Evolutionary conservation across 1,284 basidiomycete genomes (phyloP).

Genomic region (Psilocybe mexicana): DNA sequence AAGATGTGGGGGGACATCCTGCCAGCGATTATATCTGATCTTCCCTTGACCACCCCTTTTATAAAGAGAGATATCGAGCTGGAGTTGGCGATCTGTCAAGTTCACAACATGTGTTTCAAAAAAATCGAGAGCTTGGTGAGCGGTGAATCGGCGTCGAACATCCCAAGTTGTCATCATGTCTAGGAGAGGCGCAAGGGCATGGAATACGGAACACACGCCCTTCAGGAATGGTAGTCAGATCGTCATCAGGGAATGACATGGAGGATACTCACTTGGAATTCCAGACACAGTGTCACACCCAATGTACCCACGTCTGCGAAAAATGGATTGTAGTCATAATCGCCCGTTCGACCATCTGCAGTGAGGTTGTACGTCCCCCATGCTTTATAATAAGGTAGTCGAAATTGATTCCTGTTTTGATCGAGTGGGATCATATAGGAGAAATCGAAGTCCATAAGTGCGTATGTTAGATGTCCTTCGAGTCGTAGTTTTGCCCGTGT

Average conservation of each 20-base stretch:
- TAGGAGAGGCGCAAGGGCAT: slow-evolving; percentile 28
- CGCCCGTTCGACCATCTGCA: slow-evolving; percentile 21
- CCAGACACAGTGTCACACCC: slow-evolving; percentile 16
- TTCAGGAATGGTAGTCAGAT: neutral
- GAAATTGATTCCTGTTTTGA: slow-evolving; percentile 9
- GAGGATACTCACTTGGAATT: slow-evolving; percentile 14
- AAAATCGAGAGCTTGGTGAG: slow-evolving; percentile 25
- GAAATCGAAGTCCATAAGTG: slow-evolving; percentile 15
- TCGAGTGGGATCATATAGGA: slow-evolving; percentile 20
- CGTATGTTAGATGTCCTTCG: neutral
- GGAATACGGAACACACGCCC: slow-evolving; percentile 19
- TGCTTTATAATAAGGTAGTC: slow-evolving; percentile 8
- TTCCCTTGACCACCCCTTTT: too few species aligned
- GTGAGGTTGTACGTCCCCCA: slow-evolving; percentile 8
- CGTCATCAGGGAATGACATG: neutral
- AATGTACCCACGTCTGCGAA: slow-evolving; percentile 27
- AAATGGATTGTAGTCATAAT: slow-evolving; percentile 32
- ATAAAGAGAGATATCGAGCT: neutral
- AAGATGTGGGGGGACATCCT: neutral
- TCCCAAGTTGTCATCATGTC: slow-evolving; percentile 28
- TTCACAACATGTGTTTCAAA: slow-evolving; percentile 17
- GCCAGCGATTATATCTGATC: slow-evolving; percentile 5
- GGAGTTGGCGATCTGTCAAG: neutral
- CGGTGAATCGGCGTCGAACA: slow-evolving; percentile 25
- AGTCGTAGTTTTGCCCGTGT: neutral